Evolutionary conservation across 148 eudicot species (phyloP), one percentile per base, ranked within the genome.

Genomic region (Fagopyrum tataricum): DNA sequence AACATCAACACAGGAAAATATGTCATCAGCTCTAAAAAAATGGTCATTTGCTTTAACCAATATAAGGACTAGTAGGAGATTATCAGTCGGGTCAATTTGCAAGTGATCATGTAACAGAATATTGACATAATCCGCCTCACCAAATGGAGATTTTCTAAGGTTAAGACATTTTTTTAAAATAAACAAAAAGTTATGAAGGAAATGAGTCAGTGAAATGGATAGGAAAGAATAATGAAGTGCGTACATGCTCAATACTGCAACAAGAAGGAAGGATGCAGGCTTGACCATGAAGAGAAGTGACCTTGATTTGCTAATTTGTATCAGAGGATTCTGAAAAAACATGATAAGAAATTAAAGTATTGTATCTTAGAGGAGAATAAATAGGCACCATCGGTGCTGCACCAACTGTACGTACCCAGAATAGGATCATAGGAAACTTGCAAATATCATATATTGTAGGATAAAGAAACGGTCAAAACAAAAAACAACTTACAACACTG

Each of bases 271-370:
- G 73, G 85, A 68, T 73, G 88, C 41, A 76, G 98, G 98, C 66
- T 87, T 84, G 75, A 95, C 96, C 91, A 85, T 85, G 81, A 91
- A 76, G 41, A 95, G 91, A 81, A 95, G 80, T 0, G 98, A 83
- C 74, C 97, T 88, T 49, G 98, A 91, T 88, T 84, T 89, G 84
- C 98, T 95, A 73, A 95, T 91, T 85, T 95, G 98, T 79, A 95
- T 91, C 93, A 92, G 91, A 17, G 97, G 98, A 24, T 85, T 92
- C 98, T 94, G 84, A 39, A 37, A 64, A 37, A 13, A 6, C 69
- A 61, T 61, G 39, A 61, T 26, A 40, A 37, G 61, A 64, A 39
- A 37, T 31, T 31, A 42, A 64, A 64, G 2, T 24, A 56, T 56
- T 1, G 8, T 15, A 52, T 15, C 7, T n/a, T n/a, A 52, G 2